Percentiles rank a stretch among this genome's conserved stretches.
These are phyloP conservation scores for Coffea humblotiana DNA, from an alignment of 305 asterid species.

Conservation along the genomic window DNA sequence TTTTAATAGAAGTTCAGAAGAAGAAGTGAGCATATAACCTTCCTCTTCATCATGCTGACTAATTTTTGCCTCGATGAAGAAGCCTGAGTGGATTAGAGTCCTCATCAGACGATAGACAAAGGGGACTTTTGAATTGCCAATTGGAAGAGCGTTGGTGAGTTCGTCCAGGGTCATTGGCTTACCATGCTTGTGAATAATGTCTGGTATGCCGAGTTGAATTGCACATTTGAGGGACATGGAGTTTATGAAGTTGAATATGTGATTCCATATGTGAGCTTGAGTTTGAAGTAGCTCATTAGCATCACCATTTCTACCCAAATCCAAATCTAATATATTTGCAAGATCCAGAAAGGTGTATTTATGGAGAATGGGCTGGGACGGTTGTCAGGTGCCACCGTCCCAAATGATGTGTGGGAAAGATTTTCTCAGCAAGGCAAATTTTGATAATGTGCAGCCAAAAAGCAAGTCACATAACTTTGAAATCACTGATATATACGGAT, in stretches of 20 bases:
- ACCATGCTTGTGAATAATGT: conserved; percentile 18
- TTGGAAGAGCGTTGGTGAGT: not conserved
- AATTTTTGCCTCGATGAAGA: conserved; percentile 3
- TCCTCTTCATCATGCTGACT: not conserved
- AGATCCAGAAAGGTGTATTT: too few species aligned
- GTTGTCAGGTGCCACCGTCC: too few species aligned
- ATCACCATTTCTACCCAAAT: too few species aligned
- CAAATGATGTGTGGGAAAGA: too few species aligned
- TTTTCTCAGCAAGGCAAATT: too few species aligned
- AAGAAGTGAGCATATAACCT: conserved; percentile 22
- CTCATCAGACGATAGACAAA: conserved; percentile 30
- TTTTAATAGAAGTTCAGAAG: conserved; percentile 27
- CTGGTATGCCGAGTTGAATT: conserved; percentile 19
- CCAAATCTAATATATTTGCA: too few species aligned
- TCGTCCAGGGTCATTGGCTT: conserved; percentile 15
- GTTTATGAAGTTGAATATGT: conserved; percentile 7
- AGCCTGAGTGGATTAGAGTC: conserved; percentile 21
- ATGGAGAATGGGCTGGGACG: too few species aligned
- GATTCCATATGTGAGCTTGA: too few species aligned
- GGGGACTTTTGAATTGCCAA: not conserved
- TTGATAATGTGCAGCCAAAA: too few species aligned
- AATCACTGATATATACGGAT: too few species aligned
- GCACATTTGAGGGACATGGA: conserved; percentile 22
- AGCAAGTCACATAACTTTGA: too few species aligned
- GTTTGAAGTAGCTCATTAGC: too few species aligned